Percentiles rank a stretch among this genome's conserved stretches.
Evolutionary conservation across 2,329 filamentous ascomycete species (phyloP).

Genomic region (Coccinonectria pachysandricola): DNA sequence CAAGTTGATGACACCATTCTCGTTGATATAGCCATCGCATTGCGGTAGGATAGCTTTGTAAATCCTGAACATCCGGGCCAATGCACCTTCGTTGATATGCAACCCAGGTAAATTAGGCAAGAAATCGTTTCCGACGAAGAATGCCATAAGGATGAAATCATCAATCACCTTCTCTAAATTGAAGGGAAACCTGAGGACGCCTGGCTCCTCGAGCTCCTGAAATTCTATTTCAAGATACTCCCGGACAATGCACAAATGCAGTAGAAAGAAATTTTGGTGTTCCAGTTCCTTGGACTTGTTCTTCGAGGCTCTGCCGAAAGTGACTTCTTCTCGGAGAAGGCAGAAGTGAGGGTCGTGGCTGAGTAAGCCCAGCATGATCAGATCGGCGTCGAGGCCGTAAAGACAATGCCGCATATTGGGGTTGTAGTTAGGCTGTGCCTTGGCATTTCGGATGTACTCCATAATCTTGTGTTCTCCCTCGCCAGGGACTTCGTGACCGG

Average conservation of each 20-base stretch:
- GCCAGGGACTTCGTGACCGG: conserved; percentile 93
- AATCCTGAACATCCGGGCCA: conserved; percentile 93
- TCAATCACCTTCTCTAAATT: conserved; percentile 96
- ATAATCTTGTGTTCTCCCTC: conserved; percentile 99
- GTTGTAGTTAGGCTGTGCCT: conserved; percentile 88
- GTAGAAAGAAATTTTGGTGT: conserved; percentile 96
- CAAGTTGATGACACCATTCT: conserved; percentile 85
- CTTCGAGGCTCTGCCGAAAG: conserved; percentile 81
- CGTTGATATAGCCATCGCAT: conserved; percentile 91
- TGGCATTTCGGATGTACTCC: conserved; percentile 98
- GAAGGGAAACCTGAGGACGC: conserved; percentile 64
- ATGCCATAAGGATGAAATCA: conserved; percentile 98
- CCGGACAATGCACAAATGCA: conserved; percentile 94
- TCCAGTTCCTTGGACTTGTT: conserved; percentile 92
- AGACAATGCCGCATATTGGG: conserved; percentile 91
- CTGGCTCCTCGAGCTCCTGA: conserved; percentile 73
- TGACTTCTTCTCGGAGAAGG: conserved; percentile 92
- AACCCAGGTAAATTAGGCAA: conserved; percentile 90
- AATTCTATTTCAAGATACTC: conserved; percentile 97
- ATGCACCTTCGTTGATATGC: conserved; percentile 95
- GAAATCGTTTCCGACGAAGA: conserved; percentile 99
- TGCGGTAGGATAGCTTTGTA: conserved; percentile 86
- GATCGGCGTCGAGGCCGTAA: conserved; percentile 91
- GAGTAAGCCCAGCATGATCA: conserved; percentile 96
- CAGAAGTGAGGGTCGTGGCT: conserved; percentile 99